These are phyloP conservation scores for Populus hybrid DNA, from an alignment of 441 rosid genomes.

Conservation along the genomic window DNA sequence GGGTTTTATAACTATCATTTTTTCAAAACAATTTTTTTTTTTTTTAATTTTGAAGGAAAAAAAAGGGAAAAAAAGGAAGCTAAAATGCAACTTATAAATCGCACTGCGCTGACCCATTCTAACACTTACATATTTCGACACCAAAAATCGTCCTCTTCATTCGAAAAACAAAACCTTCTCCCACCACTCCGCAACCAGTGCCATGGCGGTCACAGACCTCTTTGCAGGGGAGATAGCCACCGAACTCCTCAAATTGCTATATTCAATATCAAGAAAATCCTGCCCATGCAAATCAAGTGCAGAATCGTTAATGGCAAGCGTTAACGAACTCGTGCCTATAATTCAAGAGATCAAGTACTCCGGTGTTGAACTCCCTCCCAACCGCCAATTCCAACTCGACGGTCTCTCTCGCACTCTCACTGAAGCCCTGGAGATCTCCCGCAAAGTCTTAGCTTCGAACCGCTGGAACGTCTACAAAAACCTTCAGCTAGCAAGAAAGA, in stretches of 20 bases:
- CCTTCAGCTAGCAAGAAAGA: constrained; percentile 41
- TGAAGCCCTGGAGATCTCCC: constrained; percentile 51
- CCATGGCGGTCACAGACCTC: constrained; percentile 59
- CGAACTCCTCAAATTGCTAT: constrained; percentile 51
- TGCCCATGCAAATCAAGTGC: constrained; percentile 45
- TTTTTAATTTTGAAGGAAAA: not conserved
- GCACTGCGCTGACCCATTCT: not conserved
- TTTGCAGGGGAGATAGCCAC: constrained; percentile 65
- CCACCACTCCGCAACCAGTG: not conserved
- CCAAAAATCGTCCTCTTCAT: not conserved
- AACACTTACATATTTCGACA: not conserved
- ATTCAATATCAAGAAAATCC: constrained; percentile 37
- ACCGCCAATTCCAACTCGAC: constrained; percentile 65
- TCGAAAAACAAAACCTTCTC: not conserved
- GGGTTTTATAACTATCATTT: not conserved
- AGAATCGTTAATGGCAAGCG: constrained; percentile 26
- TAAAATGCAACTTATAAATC: not conserved
- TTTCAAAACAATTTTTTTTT: not conserved
- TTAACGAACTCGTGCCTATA: constrained; percentile 41
- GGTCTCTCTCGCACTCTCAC: constrained; percentile 37
- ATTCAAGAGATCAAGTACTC: constrained; percentile 63
- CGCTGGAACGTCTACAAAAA: constrained; percentile 68
- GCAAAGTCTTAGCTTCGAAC: constrained; percentile 32
- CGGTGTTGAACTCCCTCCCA: constrained; percentile 68
- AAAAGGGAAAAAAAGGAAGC: not conserved